Conservation (phyloP, 371 early-diverging fungal species). For the Rhizopus sp. region DNA sequence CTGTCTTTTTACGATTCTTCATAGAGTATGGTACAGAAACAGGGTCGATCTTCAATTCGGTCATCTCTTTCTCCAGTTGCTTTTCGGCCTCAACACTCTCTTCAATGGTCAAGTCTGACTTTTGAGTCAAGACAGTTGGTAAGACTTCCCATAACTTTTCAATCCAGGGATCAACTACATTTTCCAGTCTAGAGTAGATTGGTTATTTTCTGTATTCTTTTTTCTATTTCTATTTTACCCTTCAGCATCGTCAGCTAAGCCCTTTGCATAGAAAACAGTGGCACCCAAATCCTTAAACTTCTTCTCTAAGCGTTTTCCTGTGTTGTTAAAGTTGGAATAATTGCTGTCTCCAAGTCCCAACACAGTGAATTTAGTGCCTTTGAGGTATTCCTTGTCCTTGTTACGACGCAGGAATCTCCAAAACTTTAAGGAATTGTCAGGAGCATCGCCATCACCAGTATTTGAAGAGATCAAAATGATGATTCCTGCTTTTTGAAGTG, state of each 20-base stretch:
- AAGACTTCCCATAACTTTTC: slow-evolving; percentile 80
- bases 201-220: neutral
- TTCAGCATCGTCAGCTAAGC: slow-evolving; percentile 89
- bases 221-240: slow-evolving; percentile 53
- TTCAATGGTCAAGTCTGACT: slow-evolving; percentile 11
- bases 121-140: slow-evolving; percentile 42
- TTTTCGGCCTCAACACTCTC: slow-evolving; percentile 20
- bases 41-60: slow-evolving; percentile 20
- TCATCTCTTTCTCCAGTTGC: slow-evolving; percentile 24
- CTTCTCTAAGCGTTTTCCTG: slow-evolving; percentile 77
- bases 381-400: slow-evolving; percentile 57
- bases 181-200: slow-evolving; percentile 65
- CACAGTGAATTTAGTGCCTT: slow-evolving; percentile 48
- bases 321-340: slow-evolving; percentile 88
- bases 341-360: slow-evolving; percentile 91
- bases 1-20: slow-evolving; percentile 20
- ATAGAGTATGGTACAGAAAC: slow-evolving; percentile 24
- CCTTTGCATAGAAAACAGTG: slow-evolving; percentile 69
- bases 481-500: slow-evolving; percentile 52
- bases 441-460: slow-evolving; percentile 97
- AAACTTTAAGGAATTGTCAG: slow-evolving; percentile 89
- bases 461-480: slow-evolving; percentile 84
- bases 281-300: slow-evolving; percentile 78
- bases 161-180: slow-evolving; percentile 91
- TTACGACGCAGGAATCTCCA: slow-evolving; percentile 77